Conservation (phyloP, 2,329 filamentous ascomycete species). For the Fusarium coffeatum region DNA sequence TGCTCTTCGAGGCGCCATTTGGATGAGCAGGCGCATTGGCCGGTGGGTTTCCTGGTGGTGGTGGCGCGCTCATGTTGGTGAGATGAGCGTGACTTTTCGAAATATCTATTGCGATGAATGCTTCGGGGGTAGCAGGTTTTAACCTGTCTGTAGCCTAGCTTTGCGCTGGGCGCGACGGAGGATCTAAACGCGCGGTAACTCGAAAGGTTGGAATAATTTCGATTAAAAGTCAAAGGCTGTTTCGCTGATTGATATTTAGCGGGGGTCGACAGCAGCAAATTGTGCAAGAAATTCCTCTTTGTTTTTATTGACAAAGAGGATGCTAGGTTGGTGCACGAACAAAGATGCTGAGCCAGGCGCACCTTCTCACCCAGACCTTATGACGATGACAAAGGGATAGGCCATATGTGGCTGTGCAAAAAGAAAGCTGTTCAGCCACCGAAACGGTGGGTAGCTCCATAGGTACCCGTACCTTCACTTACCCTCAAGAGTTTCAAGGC, state of each 20-base stretch:
- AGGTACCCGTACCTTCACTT: background rate
- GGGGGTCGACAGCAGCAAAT: background rate
- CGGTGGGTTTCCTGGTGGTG: slow-evolving; percentile 46
- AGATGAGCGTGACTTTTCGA: background rate
- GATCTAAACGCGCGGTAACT: slow-evolving; percentile 3
- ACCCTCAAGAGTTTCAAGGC: background rate
- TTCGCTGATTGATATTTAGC: background rate
- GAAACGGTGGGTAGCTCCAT: background rate
- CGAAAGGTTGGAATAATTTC: background rate
- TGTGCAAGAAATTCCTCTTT: background rate
- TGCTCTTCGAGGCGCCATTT: slow-evolving; percentile 49
- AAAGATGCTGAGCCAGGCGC: slow-evolving; percentile 23
- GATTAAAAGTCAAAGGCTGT: slow-evolving; percentile 7
- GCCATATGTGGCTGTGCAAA: slow-evolving; percentile 36
- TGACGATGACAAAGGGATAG: slow-evolving; percentile 46
- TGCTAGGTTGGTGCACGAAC: slow-evolving; percentile 28
- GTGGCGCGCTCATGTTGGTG: slow-evolving; percentile 59
- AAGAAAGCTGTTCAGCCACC: background rate
- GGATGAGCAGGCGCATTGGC: slow-evolving; percentile 48
- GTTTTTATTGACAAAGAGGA: slow-evolving; percentile 35
- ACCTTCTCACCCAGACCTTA: slow-evolving; percentile 17
- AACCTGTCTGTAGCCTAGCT: slow-evolving; percentile 34
- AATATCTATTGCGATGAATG: background rate
- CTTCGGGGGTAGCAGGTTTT: slow-evolving; percentile 27
- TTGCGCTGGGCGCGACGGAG: slow-evolving; percentile 24